Evolutionary conservation across 75 land plant species (phyloP).

Genomic region (Adiantum capillusveneris): DNA sequence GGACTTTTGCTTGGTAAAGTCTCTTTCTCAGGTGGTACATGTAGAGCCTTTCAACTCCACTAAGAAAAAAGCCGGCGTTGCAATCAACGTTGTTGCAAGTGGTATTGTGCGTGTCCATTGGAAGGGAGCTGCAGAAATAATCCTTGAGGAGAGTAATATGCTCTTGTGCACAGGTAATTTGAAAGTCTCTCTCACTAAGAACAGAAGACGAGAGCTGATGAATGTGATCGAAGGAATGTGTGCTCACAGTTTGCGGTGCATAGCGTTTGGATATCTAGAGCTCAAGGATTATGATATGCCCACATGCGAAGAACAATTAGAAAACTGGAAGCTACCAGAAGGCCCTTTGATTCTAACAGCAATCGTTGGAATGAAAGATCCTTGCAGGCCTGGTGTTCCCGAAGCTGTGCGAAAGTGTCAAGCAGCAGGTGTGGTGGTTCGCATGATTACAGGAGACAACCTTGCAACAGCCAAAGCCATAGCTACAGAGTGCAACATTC

Average conservation of each 20-base stretch:
- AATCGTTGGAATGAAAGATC: slow-evolving; percentile 22
- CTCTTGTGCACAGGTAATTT: slow-evolving; percentile 28
- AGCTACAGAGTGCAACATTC: slow-evolving; percentile 85
- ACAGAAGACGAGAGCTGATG: slow-evolving; percentile 14
- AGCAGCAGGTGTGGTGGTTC: slow-evolving; percentile 32
- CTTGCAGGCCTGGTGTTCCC: slow-evolving; percentile 33
- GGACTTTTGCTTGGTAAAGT: not conserved
- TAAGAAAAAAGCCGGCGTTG: slow-evolving; percentile 63
- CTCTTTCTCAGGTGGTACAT: slow-evolving; percentile 21
- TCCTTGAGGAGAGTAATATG: slow-evolving; percentile 26
- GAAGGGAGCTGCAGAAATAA: slow-evolving; percentile 88
- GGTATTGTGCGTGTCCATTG: slow-evolving; percentile 49
- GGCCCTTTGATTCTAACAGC: slow-evolving; percentile 21
- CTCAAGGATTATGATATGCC: slow-evolving; percentile 11
- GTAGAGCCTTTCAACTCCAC: slow-evolving; percentile 77
- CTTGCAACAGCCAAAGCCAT: slow-evolving; percentile 89
- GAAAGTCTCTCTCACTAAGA: slow-evolving; percentile 8
- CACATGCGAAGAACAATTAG: not conserved
- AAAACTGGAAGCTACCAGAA: slow-evolving; percentile 12
- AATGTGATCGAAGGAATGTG: slow-evolving; percentile 49
- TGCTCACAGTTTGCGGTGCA: slow-evolving; percentile 45
- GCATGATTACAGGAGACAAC: slow-evolving; percentile 98
- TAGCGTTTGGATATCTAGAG: slow-evolving; percentile 44
- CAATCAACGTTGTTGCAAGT: slow-evolving; percentile 15
- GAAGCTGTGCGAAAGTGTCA: slow-evolving; percentile 31